A percentile compares a stretch with the other conserved stretches of the same genome.
phyloP scores from a whole-genome alignment of 768 basidiomycete genomes.

The Russula dissimulans region DNA sequence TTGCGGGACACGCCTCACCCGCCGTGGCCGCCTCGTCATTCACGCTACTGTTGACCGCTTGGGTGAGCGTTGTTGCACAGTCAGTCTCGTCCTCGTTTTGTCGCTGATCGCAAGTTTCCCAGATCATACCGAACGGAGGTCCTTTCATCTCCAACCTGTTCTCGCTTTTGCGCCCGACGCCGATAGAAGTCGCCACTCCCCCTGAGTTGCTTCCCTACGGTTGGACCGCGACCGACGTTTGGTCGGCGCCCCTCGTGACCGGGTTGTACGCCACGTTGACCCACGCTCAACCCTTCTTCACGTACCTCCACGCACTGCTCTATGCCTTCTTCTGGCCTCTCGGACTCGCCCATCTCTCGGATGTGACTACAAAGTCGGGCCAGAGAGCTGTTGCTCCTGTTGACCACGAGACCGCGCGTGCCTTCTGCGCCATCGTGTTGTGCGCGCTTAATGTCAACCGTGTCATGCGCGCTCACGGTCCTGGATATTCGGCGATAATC shows the following conservation, averaged over 20 bases:
- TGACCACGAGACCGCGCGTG: conserved; percentile 57
- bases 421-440: conserved; percentile 61
- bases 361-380: neutral
- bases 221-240: conserved; percentile 79
- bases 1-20: conserved; percentile 12
- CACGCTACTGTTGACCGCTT: conserved; percentile 12
- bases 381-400: conserved; percentile 33
- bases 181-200: conserved; percentile 63
- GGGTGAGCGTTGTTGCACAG: conserved; percentile 1
- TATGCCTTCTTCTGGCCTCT: conserved; percentile 18
- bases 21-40: conserved; percentile 11
- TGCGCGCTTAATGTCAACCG: conserved; percentile 52
- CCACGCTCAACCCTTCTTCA: conserved; percentile 73
- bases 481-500: neutral
- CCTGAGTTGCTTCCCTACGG: conserved; percentile 74
- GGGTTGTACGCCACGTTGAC: conserved; percentile 75
- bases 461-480: conserved; percentile 54
- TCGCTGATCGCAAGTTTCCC: neutral
- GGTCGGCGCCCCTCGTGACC: conserved; percentile 75
- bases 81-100: neutral
- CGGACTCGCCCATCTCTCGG: conserved; percentile 8
- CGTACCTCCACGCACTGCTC: conserved; percentile 16
- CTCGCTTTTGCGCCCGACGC: conserved; percentile 65
- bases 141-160: conserved; percentile 72
- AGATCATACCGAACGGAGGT: conserved; percentile 37